Evolutionary conservation across 2,329 filamentous ascomycete species (phyloP).

Genomic region (Reticulascus tulasneorum): DNA sequence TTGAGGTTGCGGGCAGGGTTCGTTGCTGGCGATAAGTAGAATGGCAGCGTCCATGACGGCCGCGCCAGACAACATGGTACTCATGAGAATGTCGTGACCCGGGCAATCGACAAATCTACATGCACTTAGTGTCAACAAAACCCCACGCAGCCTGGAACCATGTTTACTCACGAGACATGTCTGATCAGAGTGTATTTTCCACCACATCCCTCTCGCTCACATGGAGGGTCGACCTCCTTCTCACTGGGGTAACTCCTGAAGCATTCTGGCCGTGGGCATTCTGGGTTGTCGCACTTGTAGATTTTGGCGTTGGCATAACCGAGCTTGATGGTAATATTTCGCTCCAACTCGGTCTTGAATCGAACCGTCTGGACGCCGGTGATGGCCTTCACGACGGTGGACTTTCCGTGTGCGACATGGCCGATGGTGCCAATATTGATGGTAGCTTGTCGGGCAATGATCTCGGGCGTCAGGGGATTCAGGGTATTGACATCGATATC

Average conservation of each 20-base stretch:
- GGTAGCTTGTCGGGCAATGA: conserved; percentile 95
- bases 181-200: conserved; percentile 85
- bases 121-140: conserved; percentile 18
- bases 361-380: conserved; percentile 97
- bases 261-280: conserved; percentile 91
- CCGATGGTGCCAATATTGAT: conserved; percentile 99
- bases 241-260: conserved; percentile 98
- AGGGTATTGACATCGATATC: conserved; percentile 79
- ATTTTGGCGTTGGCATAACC: conserved; percentile 99
- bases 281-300: conserved; percentile 92
- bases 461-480: conserved; percentile 86
- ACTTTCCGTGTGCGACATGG: conserved; percentile 98
- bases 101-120: conserved; percentile 93
- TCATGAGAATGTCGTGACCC: conserved; percentile 99
- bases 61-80: conserved; percentile 98
- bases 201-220: conserved; percentile 85
- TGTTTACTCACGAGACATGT: conserved; percentile 77
- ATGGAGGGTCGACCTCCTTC: conserved; percentile 95
- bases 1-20: conserved; percentile 96
- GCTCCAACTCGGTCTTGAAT: conserved; percentile 99
- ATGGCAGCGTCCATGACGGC: conserved; percentile 99
- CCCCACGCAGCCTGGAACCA: conserved; percentile 3
- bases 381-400: conserved; percentile 97
- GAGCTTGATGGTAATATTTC: conserved; percentile 99
- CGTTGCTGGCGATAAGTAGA: conserved; percentile 94